A percentile compares a stretch with the other conserved stretches of the same genome.
Conservation (phyloP, 495 filamentous ascomycete species). For the Xylaria telfairii region DNA sequence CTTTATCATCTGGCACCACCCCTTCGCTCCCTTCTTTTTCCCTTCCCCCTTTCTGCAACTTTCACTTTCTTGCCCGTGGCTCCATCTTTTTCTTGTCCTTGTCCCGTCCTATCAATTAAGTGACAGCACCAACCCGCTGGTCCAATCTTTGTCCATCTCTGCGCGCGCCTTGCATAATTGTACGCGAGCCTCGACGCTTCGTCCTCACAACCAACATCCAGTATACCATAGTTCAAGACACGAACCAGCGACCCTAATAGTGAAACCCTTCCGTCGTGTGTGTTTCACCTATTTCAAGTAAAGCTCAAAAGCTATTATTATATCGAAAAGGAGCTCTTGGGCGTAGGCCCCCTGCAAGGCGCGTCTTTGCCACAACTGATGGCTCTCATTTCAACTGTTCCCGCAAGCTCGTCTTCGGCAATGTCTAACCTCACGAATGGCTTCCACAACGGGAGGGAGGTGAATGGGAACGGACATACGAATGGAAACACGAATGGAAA, state of each 20-base stretch:
- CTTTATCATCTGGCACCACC: constrained; percentile 18
- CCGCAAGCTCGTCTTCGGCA: constrained; percentile 30
- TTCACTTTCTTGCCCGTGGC: constrained; percentile 9
- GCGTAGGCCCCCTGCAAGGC: constrained; percentile 9
- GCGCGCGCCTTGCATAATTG: neutral
- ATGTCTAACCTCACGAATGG: constrained; percentile 39
- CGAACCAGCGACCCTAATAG: constrained; percentile 5
- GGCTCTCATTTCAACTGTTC: constrained; percentile 30
- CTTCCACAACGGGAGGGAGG: constrained; percentile 34
- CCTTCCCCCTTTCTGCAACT: constrained; percentile 28
- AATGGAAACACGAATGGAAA: constrained; percentile 33
- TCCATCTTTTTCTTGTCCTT: constrained; percentile 4
- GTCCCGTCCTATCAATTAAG: neutral
- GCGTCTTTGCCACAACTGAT: constrained; percentile 12
- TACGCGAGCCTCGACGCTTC: neutral
- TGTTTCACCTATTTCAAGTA: neutral
- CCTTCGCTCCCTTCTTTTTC: constrained; percentile 24
- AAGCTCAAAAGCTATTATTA: constrained; percentile 8
- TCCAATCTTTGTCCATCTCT: neutral
- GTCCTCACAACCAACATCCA: neutral
- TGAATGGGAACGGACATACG: constrained; percentile 36
- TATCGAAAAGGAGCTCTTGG: neutral
- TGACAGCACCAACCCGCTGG: neutral
- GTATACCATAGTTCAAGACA: neutral
- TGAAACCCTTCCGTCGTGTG: neutral